Conservation (phyloP, 441 rosid genomes). For the Rhodomyrtus psidioides region DNA sequence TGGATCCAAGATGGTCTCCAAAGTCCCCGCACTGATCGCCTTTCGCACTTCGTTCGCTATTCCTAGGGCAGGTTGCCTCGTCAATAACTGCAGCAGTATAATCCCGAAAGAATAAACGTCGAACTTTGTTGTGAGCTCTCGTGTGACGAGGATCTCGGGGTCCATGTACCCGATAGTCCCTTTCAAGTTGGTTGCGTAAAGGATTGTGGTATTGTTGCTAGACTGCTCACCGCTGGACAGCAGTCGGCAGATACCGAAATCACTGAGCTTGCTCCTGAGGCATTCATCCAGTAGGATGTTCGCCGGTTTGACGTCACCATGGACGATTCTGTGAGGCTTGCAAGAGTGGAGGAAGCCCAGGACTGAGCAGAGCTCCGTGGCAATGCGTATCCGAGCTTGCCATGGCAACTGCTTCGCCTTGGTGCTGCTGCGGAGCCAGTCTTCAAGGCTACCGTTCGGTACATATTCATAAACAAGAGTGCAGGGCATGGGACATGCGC, state of each 20-base stretch:
- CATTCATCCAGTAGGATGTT: constrained; percentile 80
- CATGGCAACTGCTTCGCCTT: constrained; percentile 73
- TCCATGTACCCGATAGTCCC: constrained; percentile 74
- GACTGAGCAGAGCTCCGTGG: constrained; percentile 73
- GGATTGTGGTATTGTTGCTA: constrained; percentile 25
- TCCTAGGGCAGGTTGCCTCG: constrained; percentile 62
- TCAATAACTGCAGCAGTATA: constrained; percentile 63
- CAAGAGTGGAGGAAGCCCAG: constrained; percentile 85
- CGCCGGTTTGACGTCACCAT: constrained; percentile 81
- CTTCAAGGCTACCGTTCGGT: constrained; percentile 91
- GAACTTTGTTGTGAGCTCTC: constrained; percentile 76
- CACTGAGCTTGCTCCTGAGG: constrained; percentile 67
- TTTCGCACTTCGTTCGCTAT: constrained; percentile 59
- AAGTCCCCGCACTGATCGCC: constrained; percentile 49
- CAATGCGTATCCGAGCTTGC: constrained; percentile 73
- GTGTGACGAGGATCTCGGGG: constrained; percentile 60
- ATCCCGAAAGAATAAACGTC: constrained; percentile 92
- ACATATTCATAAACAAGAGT: constrained; percentile 80
- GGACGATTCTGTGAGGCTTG: constrained; percentile 67
- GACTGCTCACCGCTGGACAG: constrained; percentile 23
- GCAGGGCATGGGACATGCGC: constrained; percentile 88
- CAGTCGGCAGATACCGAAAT: constrained; percentile 66
- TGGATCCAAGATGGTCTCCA: constrained; percentile 70
- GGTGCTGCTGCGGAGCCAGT: constrained; percentile 65
- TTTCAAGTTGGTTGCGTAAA: constrained; percentile 47